A percentile compares a stretch with the other conserved stretches of the same genome.
These are phyloP conservation scores for Asterophora parasitica DNA, from an alignment of 768 basidiomycete genomes.

Conservation along the genomic window DNA sequence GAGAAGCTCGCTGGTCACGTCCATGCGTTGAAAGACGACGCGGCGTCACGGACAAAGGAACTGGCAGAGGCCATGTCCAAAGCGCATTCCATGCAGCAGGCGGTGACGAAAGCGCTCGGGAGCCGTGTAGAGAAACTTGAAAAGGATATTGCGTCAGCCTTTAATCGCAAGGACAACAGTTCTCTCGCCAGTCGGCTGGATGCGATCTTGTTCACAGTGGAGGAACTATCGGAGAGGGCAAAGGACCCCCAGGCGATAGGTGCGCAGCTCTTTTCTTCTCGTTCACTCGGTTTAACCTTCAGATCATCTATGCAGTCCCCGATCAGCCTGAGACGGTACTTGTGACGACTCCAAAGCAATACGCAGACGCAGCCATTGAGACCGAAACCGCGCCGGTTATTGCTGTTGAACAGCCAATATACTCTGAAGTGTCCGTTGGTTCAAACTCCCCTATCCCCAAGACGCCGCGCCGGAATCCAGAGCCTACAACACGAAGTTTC, in stretches of 20 bases:
- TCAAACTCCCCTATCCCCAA: background rate
- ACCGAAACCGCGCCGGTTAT: no score
- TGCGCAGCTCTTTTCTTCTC: background rate
- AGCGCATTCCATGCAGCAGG: conserved; percentile 9
- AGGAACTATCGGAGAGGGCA: conserved; percentile 18
- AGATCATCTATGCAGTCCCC: background rate
- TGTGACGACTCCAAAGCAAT: background rate
- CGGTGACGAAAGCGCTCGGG: background rate
- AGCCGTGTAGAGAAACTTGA: conserved; percentile 17
- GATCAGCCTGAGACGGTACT: background rate
- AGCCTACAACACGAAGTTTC: background rate
- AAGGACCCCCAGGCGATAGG: conserved; percentile 20
- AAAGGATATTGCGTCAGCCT: conserved; percentile 12
- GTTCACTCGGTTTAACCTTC: background rate
- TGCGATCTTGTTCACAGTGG: conserved; percentile 17
- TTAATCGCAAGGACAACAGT: conserved; percentile 12
- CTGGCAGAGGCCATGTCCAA: conserved; percentile 12
- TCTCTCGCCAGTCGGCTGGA: conserved; percentile 16
- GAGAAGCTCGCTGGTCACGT: conserved; percentile 6
- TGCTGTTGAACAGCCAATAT: background rate
- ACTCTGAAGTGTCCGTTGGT: background rate
- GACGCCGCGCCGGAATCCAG: no score
- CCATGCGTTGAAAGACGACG: conserved; percentile 6
- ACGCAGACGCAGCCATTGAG: background rate
- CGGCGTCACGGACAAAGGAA: conserved; percentile 6